Evolutionary conservation across 2,329 filamentous ascomycete genomes (phyloP).

Genomic region (Talaromyces funiculosus): DNA sequence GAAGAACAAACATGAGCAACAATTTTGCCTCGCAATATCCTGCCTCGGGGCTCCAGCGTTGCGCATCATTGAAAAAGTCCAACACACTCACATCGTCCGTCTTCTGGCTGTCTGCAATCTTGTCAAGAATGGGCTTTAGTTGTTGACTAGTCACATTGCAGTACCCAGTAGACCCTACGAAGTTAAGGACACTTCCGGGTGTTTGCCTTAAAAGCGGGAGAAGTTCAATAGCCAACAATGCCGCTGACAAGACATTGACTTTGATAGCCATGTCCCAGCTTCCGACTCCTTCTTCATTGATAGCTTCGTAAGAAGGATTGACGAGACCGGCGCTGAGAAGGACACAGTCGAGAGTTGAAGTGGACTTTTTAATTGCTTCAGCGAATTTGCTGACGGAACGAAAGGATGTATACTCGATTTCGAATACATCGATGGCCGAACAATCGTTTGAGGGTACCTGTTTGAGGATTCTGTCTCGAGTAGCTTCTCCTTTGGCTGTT

Average conservation of each 20-base stretch:
- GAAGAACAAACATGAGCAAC: constrained; percentile 12
- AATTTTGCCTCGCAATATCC: constrained; percentile 10
- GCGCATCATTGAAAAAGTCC: constrained; percentile 1
- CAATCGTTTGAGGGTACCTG: background rate
- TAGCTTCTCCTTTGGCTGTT: constrained; percentile 7
- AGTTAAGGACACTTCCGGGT: constrained; percentile 9
- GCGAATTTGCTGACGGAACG: constrained; percentile 8
- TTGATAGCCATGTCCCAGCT: constrained; percentile 7
- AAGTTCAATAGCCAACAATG: constrained; percentile 8
- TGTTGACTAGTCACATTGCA: constrained; percentile 8
- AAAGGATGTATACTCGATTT: constrained; percentile 7
- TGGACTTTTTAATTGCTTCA: constrained; percentile 5
- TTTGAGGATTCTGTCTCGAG: constrained; percentile 1
- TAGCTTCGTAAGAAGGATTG: background rate
- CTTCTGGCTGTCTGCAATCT: background rate
- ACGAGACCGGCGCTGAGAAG: constrained; percentile 11
- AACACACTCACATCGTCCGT: background rate
- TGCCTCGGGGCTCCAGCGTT: background rate
- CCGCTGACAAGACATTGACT: constrained; percentile 11
- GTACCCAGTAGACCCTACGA: constrained; percentile 5
- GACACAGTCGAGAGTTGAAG: constrained; percentile 5
- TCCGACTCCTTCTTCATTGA: background rate
- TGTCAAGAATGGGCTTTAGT: constrained; percentile 1
- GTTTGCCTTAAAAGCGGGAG: constrained; percentile 5
- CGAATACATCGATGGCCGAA: background rate